A percentile compares a stretch with the other conserved stretches of the same genome.
These are phyloP conservation scores for Basidiobolus meristosporus DNA, from an alignment of 371 early-diverging fungal species.

Conservation along the genomic window DNA sequence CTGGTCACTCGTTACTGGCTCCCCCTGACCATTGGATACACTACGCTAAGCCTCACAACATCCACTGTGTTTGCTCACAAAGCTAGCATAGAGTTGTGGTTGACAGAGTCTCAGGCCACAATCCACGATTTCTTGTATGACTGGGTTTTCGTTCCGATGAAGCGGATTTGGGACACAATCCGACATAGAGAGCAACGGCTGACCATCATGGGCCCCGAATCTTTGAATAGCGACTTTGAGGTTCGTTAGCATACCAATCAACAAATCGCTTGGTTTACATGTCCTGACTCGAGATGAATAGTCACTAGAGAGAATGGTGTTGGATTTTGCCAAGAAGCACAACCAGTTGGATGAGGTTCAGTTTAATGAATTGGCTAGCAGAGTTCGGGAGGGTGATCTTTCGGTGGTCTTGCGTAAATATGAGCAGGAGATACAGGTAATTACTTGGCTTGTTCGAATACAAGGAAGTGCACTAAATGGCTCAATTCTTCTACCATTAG, in stretches of 20 bases:
- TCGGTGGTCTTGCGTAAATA: slow-evolving; percentile 57
- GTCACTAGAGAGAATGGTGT: slow-evolving; percentile 78
- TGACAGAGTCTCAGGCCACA: slow-evolving; percentile 24
- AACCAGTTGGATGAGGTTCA: slow-evolving; percentile 17
- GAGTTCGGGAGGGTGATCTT: slow-evolving; percentile 58
- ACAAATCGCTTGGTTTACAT: neutral
- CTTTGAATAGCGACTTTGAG: slow-evolving; percentile 57
- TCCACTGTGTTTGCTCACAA: slow-evolving; percentile 9
- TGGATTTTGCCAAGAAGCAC: slow-evolving; percentile 52
- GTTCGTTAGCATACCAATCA: slow-evolving; percentile 12
- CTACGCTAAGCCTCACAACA: slow-evolving; percentile 3
- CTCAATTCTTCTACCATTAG: slow-evolving; percentile 4
- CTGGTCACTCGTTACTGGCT: slow-evolving; percentile 34
- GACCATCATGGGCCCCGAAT: slow-evolving; percentile 52
- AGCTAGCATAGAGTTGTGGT: slow-evolving; percentile 20
- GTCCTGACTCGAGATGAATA: slow-evolving; percentile 8
- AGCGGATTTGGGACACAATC: slow-evolving; percentile 64
- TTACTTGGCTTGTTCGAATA: neutral
- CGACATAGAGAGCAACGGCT: slow-evolving; percentile 56
- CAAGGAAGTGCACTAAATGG: neutral
- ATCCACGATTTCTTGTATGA: slow-evolving; percentile 30
- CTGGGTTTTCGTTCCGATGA: slow-evolving; percentile 66
- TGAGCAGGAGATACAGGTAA: slow-evolving; percentile 52
- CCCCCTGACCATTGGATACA: slow-evolving; percentile 9
- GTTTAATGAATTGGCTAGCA: slow-evolving; percentile 11